Conservation (phyloP, 768 basidiomycete genomes). For the Russula vinacea region DNA sequence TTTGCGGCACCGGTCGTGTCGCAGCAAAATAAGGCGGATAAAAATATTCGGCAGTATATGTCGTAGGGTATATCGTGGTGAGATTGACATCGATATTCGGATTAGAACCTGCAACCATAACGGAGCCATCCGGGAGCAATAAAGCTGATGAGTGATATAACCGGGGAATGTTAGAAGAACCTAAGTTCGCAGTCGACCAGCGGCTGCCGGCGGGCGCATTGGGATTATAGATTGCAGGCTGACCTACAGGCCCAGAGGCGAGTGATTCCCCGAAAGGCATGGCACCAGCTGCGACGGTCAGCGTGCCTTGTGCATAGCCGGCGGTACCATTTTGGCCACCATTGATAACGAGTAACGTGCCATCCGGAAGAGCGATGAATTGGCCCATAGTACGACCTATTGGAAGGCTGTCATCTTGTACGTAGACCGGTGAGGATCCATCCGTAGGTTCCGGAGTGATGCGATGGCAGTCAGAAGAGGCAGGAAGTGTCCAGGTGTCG, state of each 20-base stretch:
- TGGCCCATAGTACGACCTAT: conserved; percentile 87
- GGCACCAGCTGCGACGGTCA: conserved; percentile 36
- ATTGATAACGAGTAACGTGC: conserved; percentile 75
- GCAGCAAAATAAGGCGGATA: conserved; percentile 87
- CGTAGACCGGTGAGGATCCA: conserved; percentile 57
- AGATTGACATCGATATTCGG: conserved; percentile 82
- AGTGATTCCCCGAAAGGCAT: conserved; percentile 75
- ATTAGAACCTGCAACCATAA: conserved; percentile 89
- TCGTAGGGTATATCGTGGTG: conserved; percentile 63
- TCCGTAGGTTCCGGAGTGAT: conserved; percentile 83
- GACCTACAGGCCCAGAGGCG: conserved; percentile 73
- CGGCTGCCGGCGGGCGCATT: conserved; percentile 64
- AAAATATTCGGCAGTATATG: conserved; percentile 82
- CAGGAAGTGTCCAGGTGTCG: conserved; percentile 70
- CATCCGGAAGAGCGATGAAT: conserved; percentile 79
- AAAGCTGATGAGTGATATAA: conserved; percentile 91
- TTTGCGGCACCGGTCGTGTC: conserved; percentile 64
- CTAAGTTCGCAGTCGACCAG: conserved; percentile 68
- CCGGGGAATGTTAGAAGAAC: conserved; percentile 62
- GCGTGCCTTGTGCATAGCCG: conserved; percentile 63
- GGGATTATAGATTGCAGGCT: conserved; percentile 83
- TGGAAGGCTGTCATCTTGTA: conserved; percentile 72
- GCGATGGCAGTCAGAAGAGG: conserved; percentile 71
- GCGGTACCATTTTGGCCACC: conserved; percentile 86
- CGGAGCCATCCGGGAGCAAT: conserved; percentile 82